Evolutionary conservation across 108 stramenopile genomes (phyloP).

Genomic region (Cylindrotheca fusiformis): DNA sequence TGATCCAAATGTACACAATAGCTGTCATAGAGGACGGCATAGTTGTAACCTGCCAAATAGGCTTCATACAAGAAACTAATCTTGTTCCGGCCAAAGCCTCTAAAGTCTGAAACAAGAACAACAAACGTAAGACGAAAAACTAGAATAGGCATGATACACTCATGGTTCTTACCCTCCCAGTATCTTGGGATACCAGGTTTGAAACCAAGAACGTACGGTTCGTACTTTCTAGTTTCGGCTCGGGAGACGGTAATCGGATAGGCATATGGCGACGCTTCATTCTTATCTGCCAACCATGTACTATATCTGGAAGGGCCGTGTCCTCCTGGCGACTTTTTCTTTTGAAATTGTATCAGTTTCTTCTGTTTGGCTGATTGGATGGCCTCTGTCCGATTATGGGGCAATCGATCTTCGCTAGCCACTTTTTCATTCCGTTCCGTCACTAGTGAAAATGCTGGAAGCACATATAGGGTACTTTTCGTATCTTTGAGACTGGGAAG

Average conservation of each 20-base stretch:
- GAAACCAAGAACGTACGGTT: slow-evolving; percentile 27
- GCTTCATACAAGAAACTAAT: slow-evolving; percentile 15
- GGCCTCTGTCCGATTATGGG: not conserved
- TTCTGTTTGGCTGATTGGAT: not conserved
- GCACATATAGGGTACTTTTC: slow-evolving; percentile 7
- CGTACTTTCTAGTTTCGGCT: too few species aligned
- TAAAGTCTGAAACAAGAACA: too few species aligned
- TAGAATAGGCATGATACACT: too few species aligned
- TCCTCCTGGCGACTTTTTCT: too few species aligned
- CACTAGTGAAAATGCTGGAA: slow-evolving; percentile 14
- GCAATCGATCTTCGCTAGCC: slow-evolving; percentile 1
- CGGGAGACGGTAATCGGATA: too few species aligned
- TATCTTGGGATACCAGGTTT: too few species aligned
- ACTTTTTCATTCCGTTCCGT: not conserved
- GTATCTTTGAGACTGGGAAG: too few species aligned
- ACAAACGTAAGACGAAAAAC: too few species aligned
- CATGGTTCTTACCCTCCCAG: too few species aligned
- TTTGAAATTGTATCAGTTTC: slow-evolving; percentile 1
- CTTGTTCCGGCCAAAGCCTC: slow-evolving; percentile 21
- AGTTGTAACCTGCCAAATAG: slow-evolving; percentile 17
- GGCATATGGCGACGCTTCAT: too few species aligned
- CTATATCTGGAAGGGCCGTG: too few species aligned
- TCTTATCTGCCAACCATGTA: too few species aligned
- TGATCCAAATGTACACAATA: slow-evolving; percentile 23
- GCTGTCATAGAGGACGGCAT: slow-evolving; percentile 14